Evolutionary conservation across 257 asterid genomes (phyloP).

Genomic region (Solanum verrucosum): DNA sequence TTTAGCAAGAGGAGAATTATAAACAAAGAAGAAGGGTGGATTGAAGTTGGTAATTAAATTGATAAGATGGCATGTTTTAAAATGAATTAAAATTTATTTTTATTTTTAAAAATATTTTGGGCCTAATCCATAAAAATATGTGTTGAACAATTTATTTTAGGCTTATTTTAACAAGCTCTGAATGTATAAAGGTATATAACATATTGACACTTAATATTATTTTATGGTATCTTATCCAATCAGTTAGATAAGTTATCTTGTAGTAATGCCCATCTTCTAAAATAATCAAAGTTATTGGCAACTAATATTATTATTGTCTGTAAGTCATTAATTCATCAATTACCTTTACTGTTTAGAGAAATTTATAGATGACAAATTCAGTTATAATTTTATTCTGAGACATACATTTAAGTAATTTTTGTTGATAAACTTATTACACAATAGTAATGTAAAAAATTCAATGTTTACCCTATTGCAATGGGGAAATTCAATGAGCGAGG

Average conservation of each 20-base stretch:
- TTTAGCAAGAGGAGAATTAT: background rate
- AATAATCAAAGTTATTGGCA: background rate
- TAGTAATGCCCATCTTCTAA: background rate
- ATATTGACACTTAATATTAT: background rate
- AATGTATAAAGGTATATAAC: background rate
- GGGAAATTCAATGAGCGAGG: background rate
- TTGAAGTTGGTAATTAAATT: background rate
- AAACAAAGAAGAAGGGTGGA: background rate
- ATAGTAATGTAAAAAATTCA: background rate
- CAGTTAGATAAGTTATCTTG: background rate
- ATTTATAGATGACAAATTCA: background rate
- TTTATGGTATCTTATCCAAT: background rate
- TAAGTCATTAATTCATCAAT: background rate
- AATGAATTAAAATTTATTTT: background rate
- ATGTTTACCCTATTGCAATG: background rate
- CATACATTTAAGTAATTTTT: background rate
- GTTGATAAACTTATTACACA: background rate
- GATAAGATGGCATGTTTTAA: background rate
- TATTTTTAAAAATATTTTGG: background rate
- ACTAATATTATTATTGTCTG: background rate
- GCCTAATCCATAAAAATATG: background rate
- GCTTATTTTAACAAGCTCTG: background rate
- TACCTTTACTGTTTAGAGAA: background rate
- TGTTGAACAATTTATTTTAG: background rate
- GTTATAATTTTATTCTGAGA: background rate